These are phyloP conservation scores for Zasmidium citrigriseum DNA, from an alignment of 2,329 filamentous ascomycete species.

Conservation along the genomic window DNA sequence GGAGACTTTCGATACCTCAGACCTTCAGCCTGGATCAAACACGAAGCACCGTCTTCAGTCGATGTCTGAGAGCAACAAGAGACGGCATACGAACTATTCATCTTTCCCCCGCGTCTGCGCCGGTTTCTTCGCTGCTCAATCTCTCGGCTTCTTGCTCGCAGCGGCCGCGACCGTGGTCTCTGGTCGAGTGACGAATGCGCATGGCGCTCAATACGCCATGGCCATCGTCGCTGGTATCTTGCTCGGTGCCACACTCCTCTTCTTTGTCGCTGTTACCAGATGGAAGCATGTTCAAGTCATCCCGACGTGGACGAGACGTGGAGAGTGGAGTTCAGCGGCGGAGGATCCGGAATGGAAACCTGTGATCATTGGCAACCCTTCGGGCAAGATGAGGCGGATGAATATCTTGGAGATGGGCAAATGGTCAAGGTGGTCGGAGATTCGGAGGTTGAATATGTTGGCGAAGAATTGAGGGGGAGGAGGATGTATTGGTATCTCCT, in stretches of 20 bases:
- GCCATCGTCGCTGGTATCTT: conserved; percentile 69
- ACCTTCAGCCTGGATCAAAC: conserved; percentile 71
- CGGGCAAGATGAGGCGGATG: conserved; percentile 67
- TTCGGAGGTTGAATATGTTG: conserved; percentile 53
- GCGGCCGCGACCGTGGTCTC: conserved; percentile 69
- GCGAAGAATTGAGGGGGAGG: conserved; percentile 3
- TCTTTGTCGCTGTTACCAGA: conserved; percentile 63
- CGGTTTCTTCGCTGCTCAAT: conserved; percentile 70
- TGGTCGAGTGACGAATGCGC: conserved; percentile 64
- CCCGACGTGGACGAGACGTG: conserved; percentile 52
- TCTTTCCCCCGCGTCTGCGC: conserved; percentile 73
- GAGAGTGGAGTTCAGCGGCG: no score
- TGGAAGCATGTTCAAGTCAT: conserved; percentile 70
- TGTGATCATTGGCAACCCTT: conserved; percentile 70
- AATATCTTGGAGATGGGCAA: conserved; percentile 70
- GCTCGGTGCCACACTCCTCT: conserved; percentile 62
- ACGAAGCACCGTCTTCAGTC: conserved; percentile 48
- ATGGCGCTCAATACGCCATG: conserved; percentile 69
- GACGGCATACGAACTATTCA: conserved; percentile 69
- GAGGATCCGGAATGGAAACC: conserved; percentile 68
- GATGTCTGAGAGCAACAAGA: conserved; percentile 45
- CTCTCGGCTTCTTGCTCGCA: conserved; percentile 68
- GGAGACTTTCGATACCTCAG: conserved; percentile 80
- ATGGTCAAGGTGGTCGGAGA: conserved; percentile 72
- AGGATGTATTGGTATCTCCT: neutral